Percentiles rank a stretch among this genome's conserved stretches.
Conservation (phyloP, 2,329 filamentous ascomycete species). For the Sporothrix phasma region DNA sequence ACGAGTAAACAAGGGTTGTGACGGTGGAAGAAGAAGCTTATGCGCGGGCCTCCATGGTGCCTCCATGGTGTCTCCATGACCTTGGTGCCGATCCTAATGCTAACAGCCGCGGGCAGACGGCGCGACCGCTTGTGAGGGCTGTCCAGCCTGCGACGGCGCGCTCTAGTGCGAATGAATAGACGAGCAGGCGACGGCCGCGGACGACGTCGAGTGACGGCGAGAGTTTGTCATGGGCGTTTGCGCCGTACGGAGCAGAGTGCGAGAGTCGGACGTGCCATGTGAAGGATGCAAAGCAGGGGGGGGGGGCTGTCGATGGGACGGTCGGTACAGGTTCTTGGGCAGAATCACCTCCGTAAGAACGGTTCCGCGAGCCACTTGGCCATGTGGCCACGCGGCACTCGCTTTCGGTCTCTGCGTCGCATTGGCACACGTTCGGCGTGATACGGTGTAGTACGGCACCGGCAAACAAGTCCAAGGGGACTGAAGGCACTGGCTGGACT, state of each 20-base stretch:
- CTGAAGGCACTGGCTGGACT: too few species aligned
- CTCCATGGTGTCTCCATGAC: too few species aligned
- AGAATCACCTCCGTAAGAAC: too few species aligned
- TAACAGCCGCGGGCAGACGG: not conserved
- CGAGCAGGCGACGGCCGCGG: not conserved
- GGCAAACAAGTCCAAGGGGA: too few species aligned
- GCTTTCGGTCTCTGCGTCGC: not conserved
- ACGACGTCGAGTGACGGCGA: not conserved
- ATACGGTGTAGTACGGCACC: not conserved
- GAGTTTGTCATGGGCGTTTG: too few species aligned
- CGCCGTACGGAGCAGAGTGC: too few species aligned
- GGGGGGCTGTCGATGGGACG: too few species aligned
- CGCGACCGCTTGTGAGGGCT: not conserved
- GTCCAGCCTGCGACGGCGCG: not conserved
- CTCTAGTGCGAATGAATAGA: conserved; percentile 1
- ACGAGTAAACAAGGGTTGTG: too few species aligned
- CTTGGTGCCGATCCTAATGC: too few species aligned
- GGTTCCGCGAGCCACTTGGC: not conserved
- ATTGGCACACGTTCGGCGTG: not conserved
- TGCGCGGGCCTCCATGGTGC: not conserved
- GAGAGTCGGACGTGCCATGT: too few species aligned
- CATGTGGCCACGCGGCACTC: not conserved
- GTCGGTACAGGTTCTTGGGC: too few species aligned
- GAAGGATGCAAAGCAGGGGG: too few species aligned
- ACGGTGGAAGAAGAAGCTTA: conserved; percentile 6